phyloP scores from a whole-genome alignment of 2,329 filamentous ascomycete species.

The Trichoderma lentiforme region DNA sequence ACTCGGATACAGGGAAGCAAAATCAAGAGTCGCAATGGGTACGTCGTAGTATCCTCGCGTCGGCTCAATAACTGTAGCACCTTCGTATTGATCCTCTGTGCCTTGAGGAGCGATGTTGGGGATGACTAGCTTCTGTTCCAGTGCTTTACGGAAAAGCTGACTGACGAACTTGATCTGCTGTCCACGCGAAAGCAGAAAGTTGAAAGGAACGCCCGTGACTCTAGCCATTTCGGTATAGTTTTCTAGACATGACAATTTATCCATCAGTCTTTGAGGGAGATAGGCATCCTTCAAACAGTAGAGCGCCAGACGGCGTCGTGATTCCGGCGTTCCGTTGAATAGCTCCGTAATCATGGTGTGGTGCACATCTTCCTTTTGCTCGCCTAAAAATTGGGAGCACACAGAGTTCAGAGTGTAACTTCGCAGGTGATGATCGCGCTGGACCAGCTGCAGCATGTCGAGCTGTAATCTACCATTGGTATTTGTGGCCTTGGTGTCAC shows the following conservation, averaged over 20 bases:
- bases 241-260: slow-evolving; percentile 96
- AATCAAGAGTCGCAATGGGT: slow-evolving; percentile 95
- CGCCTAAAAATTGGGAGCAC: slow-evolving; percentile 87
- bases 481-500: slow-evolving; percentile 91
- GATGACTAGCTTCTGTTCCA: slow-evolving; percentile 90
- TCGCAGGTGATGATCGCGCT: slow-evolving; percentile 89
- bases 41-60: slow-evolving; percentile 91
- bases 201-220: slow-evolving; percentile 98
- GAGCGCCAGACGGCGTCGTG: slow-evolving; percentile 81
- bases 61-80: slow-evolving; percentile 96
- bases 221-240: slow-evolving; percentile 99
- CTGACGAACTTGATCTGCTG: slow-evolving; percentile 98
- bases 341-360: slow-evolving; percentile 99
- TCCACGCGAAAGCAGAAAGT: slow-evolving; percentile 83
- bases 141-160: slow-evolving; percentile 90
- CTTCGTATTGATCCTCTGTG: slow-evolving; percentile 88
- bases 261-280: slow-evolving; percentile 87
- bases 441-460: slow-evolving; percentile 89
- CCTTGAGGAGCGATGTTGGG: slow-evolving; percentile 73
- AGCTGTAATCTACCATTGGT: slow-evolving; percentile 91
- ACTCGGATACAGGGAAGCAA: slow-evolving; percentile 95
- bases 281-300: slow-evolving; percentile 99
- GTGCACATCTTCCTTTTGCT: slow-evolving; percentile 98
- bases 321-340: slow-evolving; percentile 94
- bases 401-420: slow-evolving; percentile 98